These are phyloP conservation scores for Cryphonectria naterciae DNA, from an alignment of 2,329 filamentous ascomycete genomes.

Conservation along the genomic window DNA sequence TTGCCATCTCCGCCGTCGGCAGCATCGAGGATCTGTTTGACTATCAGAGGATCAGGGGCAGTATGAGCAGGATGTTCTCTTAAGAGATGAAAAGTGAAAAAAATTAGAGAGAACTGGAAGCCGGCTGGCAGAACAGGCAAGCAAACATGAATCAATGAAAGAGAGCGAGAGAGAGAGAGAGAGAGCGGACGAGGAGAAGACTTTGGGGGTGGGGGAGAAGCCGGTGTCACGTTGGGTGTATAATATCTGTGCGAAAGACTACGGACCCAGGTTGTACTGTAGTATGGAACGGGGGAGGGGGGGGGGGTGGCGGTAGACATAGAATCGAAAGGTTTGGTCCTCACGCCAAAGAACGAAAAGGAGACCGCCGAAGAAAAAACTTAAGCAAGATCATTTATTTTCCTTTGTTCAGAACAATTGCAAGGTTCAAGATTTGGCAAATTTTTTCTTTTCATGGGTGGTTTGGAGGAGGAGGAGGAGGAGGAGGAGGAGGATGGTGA, in stretches of 20 bases:
- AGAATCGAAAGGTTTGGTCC: constrained; percentile 36
- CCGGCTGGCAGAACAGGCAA: constrained; percentile 23
- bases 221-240: constrained; percentile 35
- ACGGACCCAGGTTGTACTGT: constrained; percentile 45
- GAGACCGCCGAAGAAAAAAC: neutral
- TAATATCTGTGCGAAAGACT: constrained; percentile 38
- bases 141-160: constrained; percentile 19
- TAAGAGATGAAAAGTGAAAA: neutral
- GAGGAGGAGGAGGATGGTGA: neutral
- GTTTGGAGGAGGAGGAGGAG: neutral
- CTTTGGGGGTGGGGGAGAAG: constrained; percentile 2
- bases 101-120: constrained; percentile 23
- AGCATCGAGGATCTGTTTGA: constrained; percentile 85
- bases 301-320: constrained; percentile 36
- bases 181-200: constrained; percentile 24
- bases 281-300: constrained; percentile 29
- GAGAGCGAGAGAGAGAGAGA: constrained; percentile 22
- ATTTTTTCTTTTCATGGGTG: neutral
- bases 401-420: constrained; percentile 14
- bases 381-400: constrained; percentile 22
- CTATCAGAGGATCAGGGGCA: constrained; percentile 55
- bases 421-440: neutral
- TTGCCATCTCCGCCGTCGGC: constrained; percentile 91
- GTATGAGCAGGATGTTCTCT: constrained; percentile 45
- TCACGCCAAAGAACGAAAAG: constrained; percentile 19